phyloP scores from a whole-genome alignment of 2,329 filamentous ascomycete genomes.

The Sclerotinia minor region DNA sequence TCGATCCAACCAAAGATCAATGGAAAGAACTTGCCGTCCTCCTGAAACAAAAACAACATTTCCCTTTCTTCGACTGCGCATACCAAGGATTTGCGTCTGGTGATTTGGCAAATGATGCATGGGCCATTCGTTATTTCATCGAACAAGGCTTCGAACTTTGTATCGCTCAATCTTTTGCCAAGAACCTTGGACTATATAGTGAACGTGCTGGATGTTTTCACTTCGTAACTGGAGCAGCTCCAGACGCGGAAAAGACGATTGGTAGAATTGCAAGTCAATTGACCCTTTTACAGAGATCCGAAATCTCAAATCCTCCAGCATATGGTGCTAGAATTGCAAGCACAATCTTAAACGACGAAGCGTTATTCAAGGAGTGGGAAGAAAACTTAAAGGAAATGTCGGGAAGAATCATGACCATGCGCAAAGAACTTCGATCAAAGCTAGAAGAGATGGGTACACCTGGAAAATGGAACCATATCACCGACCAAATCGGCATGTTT shows the following conservation, averaged over 20 bases:
- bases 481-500: conserved; percentile 99
- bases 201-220: conserved; percentile 97
- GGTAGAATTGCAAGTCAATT: conserved; percentile 80
- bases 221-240: conserved; percentile 73
- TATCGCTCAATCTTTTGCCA: conserved; percentile 91
- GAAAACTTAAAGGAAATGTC: conserved; percentile 91
- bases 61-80: conserved; percentile 97
- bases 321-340: conserved; percentile 90
- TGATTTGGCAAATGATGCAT: conserved; percentile 79
- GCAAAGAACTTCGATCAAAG: conserved; percentile 71
- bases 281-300: conserved; percentile 89
- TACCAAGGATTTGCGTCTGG: conserved; percentile 98
- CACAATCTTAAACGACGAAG: conserved; percentile 77
- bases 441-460: conserved; percentile 85
- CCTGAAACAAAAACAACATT: conserved; percentile 76
- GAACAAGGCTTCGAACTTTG: conserved; percentile 87
- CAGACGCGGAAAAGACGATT: conserved; percentile 61
- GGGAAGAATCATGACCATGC: conserved; percentile 91
- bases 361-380: conserved; percentile 85
- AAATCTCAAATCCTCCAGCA: conserved; percentile 95
- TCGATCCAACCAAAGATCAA: conserved; percentile 90
- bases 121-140: conserved; percentile 92
- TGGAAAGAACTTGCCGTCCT: conserved; percentile 86
- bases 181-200: conserved; percentile 97
- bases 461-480: conserved; percentile 95